Conservation (phyloP, 2,329 filamentous ascomycete genomes). For the Trematosphaeria pertusa region DNA sequence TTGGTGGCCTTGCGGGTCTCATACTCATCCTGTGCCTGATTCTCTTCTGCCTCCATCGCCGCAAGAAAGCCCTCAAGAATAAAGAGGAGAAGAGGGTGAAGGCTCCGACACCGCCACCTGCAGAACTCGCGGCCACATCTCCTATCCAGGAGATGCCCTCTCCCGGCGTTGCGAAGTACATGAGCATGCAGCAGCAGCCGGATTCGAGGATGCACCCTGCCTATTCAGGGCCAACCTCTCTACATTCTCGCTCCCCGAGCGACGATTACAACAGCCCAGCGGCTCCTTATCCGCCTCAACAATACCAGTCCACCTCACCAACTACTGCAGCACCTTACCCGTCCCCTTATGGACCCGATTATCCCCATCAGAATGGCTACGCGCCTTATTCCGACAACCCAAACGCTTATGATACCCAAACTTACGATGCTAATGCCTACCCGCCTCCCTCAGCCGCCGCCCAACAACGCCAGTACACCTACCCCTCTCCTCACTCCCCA, state of each 20-base stretch:
- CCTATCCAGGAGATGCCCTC: constrained; percentile 39
- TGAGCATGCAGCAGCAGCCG: constrained; percentile 32
- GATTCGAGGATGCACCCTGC: constrained; percentile 19
- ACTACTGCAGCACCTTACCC: constrained; percentile 19
- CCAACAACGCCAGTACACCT: constrained; percentile 31
- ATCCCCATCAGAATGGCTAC: constrained; percentile 22
- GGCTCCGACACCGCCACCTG: constrained; percentile 29
- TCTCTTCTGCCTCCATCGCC: constrained; percentile 45
- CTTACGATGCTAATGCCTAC: constrained; percentile 30
- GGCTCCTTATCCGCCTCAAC: constrained; percentile 26
- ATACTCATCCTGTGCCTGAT: constrained; percentile 41
- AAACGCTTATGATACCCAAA: constrained; percentile 20
- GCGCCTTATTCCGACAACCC: constrained; percentile 20
- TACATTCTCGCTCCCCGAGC: constrained; percentile 30
- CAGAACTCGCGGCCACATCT: constrained; percentile 39
- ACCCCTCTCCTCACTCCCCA: constrained; percentile 31
- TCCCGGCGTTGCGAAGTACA: constrained; percentile 33
- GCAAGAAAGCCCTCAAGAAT: constrained; percentile 40
- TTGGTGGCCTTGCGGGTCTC: constrained; percentile 47
- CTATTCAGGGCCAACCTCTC: constrained; percentile 19
- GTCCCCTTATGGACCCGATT: constrained; percentile 20
- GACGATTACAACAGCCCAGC: constrained; percentile 25
- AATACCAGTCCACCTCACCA: constrained; percentile 23
- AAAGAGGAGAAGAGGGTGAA: constrained; percentile 12
- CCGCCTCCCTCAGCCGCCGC: constrained; percentile 21